Percentiles rank a stretch among this genome's conserved stretches.
These are phyloP conservation scores for Leccinum subgranulosum DNA, from an alignment of 768 basidiomycete genomes.

Conservation along the genomic window DNA sequence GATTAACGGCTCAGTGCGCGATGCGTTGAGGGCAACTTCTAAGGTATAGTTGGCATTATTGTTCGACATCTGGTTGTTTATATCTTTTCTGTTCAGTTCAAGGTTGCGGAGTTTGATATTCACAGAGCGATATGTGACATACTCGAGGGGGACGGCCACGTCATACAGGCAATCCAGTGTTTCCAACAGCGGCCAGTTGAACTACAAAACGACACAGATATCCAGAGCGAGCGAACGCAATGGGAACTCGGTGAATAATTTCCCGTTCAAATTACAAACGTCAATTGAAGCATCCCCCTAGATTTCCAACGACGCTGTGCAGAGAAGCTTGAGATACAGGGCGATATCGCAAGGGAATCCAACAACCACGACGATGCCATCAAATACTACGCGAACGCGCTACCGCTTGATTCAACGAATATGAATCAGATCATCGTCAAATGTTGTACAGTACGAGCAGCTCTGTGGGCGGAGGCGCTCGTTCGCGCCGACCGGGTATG, in stretches of 20 bases:
- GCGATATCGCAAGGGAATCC: neutral
- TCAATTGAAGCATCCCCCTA: neutral
- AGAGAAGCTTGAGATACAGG: neutral
- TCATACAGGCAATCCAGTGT: neutral
- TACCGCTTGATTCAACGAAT: neutral
- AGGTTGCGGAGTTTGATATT: neutral
- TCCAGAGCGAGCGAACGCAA: neutral
- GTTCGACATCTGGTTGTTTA: too few relatives aligned
- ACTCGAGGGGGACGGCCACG: neutral
- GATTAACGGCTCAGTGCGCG: neutral
- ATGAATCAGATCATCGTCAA: neutral
- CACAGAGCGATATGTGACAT: neutral
- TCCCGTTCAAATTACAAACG: neutral
- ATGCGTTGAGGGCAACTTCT: neutral
- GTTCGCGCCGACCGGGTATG: neutral
- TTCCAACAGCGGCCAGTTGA: neutral
- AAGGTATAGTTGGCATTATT: neutral
- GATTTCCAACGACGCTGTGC: neutral
- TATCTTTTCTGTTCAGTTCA: neutral
- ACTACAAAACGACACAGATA: neutral
- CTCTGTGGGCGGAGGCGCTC: neutral
- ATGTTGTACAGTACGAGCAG: neutral
- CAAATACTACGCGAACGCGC: neutral
- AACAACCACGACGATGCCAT: neutral
- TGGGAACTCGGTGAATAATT: conserved; percentile 1